A percentile compares a stretch with the other conserved stretches of the same genome.
These are phyloP conservation scores for Trichosporon sp. DNA, from an alignment of 1,284 basidiomycete species.

Conservation along the genomic window DNA sequence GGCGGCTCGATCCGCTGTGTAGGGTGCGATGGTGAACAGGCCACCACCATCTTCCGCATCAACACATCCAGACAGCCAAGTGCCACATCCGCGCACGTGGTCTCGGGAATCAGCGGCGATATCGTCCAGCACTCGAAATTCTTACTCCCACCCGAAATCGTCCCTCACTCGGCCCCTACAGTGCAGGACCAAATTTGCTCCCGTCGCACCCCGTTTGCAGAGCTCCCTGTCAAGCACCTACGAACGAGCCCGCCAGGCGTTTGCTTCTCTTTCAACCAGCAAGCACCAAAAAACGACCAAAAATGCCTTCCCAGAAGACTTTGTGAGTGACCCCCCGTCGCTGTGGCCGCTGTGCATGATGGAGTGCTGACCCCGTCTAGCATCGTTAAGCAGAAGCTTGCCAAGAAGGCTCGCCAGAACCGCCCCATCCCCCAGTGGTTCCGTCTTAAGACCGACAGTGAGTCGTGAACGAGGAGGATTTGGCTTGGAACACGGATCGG, in stretches of 20 bases:
- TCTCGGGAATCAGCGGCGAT: constrained; percentile 14
- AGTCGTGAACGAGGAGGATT: constrained; percentile 32
- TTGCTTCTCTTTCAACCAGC: constrained; percentile 21
- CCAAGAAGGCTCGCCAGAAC: constrained; percentile 95
- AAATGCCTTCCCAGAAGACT: constrained; percentile 20
- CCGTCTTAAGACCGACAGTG: constrained; percentile 88
- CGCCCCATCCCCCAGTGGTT: constrained; percentile 98
- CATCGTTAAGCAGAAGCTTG: constrained; percentile 79
- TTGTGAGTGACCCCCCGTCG: not conserved
- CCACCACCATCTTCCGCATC: no score
- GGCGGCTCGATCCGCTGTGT: no score
- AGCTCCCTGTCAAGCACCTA: not conserved
- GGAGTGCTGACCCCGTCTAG: constrained; percentile 58
- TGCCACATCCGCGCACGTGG: not conserved
- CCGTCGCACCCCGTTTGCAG: not conserved
- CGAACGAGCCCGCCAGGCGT: constrained; percentile 2
- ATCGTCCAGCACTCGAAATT: constrained; percentile 1
- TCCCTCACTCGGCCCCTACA: not conserved
- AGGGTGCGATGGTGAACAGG: no score
- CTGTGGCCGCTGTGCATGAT: not conserved
- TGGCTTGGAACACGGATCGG: not conserved
- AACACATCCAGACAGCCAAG: not conserved
- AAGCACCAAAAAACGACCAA: constrained; percentile 20
- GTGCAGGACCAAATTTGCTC: constrained; percentile 5
- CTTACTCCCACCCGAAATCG: not conserved